A percentile compares a stretch with the other conserved stretches of the same genome.
phyloP scores from a whole-genome alignment of 805 yeast species.

The Myxozyma sirexii region DNA sequence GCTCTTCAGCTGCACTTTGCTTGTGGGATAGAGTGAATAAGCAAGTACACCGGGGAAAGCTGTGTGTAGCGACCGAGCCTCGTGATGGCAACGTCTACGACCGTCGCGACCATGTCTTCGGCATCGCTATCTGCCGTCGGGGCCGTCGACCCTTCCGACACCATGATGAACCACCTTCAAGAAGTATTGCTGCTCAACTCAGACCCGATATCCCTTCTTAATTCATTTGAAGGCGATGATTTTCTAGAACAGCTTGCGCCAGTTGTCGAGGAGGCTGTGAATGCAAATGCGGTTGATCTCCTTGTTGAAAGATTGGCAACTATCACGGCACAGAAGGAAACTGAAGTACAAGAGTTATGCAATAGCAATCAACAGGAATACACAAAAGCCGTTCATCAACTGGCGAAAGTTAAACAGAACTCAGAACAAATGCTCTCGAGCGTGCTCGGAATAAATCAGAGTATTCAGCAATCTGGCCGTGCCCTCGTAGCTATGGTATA shows the following conservation, averaged over 20 bases:
- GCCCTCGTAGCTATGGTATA: constrained; percentile 54
- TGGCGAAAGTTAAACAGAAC: constrained; percentile 60
- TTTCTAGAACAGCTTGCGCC: constrained; percentile 82
- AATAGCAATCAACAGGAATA: constrained; percentile 58
- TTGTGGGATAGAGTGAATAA: too few species aligned
- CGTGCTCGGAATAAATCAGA: constrained; percentile 57
- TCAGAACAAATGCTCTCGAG: constrained; percentile 61
- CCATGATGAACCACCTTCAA: constrained; percentile 31
- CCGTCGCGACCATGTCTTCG: not conserved
- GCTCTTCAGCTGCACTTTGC: not conserved
- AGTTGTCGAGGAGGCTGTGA: constrained; percentile 64
- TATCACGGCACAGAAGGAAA: constrained; percentile 62
- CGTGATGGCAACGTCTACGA: constrained; percentile 5
- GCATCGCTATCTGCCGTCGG: constrained; percentile 3
- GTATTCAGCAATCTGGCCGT: constrained; percentile 64
- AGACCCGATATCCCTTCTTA: constrained; percentile 33
- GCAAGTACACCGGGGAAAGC: not conserved
- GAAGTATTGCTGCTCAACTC: constrained; percentile 34
- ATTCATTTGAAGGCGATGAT: constrained; percentile 50
- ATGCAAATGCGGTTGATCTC: constrained; percentile 55
- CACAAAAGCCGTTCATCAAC: constrained; percentile 56
- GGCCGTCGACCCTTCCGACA: constrained; percentile 9
- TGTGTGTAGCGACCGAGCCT: not conserved
- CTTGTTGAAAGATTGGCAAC: constrained; percentile 59
- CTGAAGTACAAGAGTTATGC: constrained; percentile 64